These are phyloP conservation scores for Colletotrichum musae DNA, from an alignment of 2,329 filamentous ascomycete genomes.

Conservation along the genomic window DNA sequence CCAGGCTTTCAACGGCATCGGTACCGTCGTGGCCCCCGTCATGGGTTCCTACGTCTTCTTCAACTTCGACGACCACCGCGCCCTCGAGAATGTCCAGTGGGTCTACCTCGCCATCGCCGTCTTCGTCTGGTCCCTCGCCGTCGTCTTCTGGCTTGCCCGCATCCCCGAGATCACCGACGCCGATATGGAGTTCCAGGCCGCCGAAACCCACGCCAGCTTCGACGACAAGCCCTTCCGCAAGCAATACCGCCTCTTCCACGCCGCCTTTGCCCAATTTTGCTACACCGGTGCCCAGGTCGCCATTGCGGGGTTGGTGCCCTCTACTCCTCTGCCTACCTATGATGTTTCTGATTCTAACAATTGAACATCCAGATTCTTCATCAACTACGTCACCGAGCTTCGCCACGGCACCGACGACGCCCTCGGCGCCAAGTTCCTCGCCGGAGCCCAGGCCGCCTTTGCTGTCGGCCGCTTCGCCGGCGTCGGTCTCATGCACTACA, in stretches of 20 bases:
- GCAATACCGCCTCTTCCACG: constrained; percentile 84
- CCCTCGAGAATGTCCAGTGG: constrained; percentile 79
- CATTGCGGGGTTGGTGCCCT: constrained; percentile 70
- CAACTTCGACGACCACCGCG: constrained; percentile 55
- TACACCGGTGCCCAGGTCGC: constrained; percentile 82
- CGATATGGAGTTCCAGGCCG: constrained; percentile 75
- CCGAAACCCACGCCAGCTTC: constrained; percentile 54
- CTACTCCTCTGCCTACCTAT: constrained; percentile 51
- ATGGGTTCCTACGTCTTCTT: constrained; percentile 83
- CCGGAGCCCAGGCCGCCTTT: constrained; percentile 81
- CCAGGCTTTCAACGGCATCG: constrained; percentile 68
- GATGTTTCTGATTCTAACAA: constrained; percentile 63
- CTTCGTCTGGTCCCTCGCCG: constrained; percentile 78
- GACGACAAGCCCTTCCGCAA: constrained; percentile 72
- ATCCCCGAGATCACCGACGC: constrained; percentile 80
- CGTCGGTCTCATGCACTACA: constrained; percentile 61
- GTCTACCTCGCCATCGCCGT: constrained; percentile 81
- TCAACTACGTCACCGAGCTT: constrained; percentile 76
- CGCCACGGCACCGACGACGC: constrained; percentile 64
- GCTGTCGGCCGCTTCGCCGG: constrained; percentile 81
- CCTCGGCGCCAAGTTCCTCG: constrained; percentile 76
- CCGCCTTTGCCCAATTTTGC: constrained; percentile 82
- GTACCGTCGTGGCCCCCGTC: constrained; percentile 75
- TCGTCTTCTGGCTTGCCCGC: constrained; percentile 75
- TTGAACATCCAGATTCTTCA: constrained; percentile 74